A percentile compares a stretch with the other conserved stretches of the same genome.
phyloP scores from a whole-genome alignment of 805 yeast genomes.

The Lachancea quebecensis region DNA sequence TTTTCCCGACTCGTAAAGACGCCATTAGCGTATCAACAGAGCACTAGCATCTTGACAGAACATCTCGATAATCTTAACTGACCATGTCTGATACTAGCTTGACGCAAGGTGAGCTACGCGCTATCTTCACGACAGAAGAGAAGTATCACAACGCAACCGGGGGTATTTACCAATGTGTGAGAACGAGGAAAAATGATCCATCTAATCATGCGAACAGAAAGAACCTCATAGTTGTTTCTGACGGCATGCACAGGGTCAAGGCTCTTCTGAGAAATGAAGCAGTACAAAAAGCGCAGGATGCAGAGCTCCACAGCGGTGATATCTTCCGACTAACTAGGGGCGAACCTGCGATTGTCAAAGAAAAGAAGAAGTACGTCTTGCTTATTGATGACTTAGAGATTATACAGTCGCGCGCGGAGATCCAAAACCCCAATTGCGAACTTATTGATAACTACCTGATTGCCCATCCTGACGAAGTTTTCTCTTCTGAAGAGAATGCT shows the following conservation, averaged over 20 bases:
- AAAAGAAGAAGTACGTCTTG: constrained; percentile 42
- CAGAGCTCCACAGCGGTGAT: constrained; percentile 41
- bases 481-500: constrained; percentile 10
- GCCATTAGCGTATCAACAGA: no score
- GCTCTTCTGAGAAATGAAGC: constrained; percentile 47
- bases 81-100: constrained; percentile 18
- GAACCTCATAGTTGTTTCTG: constrained; percentile 39
- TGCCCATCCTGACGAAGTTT: constrained; percentile 47
- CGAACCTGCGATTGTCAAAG: constrained; percentile 31
- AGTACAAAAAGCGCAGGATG: constrained; percentile 38
- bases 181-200: constrained; percentile 29
- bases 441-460: constrained; percentile 52
- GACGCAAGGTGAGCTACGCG: constrained; percentile 24
- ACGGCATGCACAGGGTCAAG: constrained; percentile 45
- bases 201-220: constrained; percentile 22
- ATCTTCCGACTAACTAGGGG: constrained; percentile 26
- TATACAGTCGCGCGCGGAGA: constrained; percentile 34
- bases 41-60: no score
- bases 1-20: no score
- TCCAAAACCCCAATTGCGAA: constrained; percentile 34
- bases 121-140: constrained; percentile 25
- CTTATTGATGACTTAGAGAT: constrained; percentile 43
- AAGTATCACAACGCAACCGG: constrained; percentile 27
- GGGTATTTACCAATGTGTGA: constrained; percentile 29
- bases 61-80: no score